Evolutionary conservation across 768 basidiomycete species (phyloP), one percentile per base, ranked within the genome.

Genomic region (Udeniomyces megalosporus): DNA sequence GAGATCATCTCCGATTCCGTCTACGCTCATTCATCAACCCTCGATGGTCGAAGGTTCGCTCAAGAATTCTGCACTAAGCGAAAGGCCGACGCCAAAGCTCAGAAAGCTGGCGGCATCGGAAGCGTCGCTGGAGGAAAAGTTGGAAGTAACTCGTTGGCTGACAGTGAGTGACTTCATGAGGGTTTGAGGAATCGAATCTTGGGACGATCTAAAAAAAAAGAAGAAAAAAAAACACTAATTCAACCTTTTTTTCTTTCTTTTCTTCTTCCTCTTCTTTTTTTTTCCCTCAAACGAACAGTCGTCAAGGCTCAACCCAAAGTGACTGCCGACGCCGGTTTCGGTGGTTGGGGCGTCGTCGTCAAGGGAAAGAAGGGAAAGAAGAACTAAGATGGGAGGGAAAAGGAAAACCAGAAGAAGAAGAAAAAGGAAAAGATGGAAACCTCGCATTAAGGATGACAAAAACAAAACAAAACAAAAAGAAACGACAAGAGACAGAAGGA

Each of bases 1-100:
- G 95, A 99, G 74, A 84, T 95, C 71, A 97, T 99, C 67, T 86
- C 88, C 26, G 95, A 97, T 72, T 79, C 86, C 47, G 91, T 97
- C 65, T 99, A 97, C 70, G 83, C 85, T 58, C 91, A 86, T 70
- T 93, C 89, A 67, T 87, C 90, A 24, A 97, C 88, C 2, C 81
- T 99, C 55, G 91, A 97, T 70, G 95, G 95, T 5, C 80, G 92
- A 55, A 82, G 93, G 42, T 99, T 97, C 70, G 92, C 95, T 3
- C 79, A 86, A 14, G 92, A 97, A 67, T 99, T 88, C 69, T 81
- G 90, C 57, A 80, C 78, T 66, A 87, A 81, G 71, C 84, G 95
- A 56, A 92, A 90, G 75, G 80, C 80, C 22, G 93, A 97, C 71
- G 85, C 83, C 53, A 83, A 81, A 64, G 73, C 72, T n/a, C 67